Conservation (phyloP, 495 filamentous ascomycete genomes). For the Penicillium goetzii region DNA sequence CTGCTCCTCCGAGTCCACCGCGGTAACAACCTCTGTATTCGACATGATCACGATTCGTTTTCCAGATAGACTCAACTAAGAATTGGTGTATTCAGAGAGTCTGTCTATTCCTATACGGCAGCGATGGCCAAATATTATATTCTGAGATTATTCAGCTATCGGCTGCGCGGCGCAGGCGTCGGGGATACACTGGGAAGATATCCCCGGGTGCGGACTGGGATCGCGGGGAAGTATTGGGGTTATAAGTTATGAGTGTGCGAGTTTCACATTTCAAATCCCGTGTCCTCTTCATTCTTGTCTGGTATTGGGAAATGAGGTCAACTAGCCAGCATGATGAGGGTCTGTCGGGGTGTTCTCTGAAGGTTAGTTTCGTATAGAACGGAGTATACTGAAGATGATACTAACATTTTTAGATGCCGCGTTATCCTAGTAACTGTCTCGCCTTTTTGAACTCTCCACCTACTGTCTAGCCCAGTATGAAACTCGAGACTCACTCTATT, state of each 20-base stretch:
- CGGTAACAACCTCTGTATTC: neutral
- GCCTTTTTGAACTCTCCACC: slow-evolving; percentile 15
- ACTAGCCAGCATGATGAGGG: neutral
- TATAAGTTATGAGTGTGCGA: slow-evolving; percentile 3
- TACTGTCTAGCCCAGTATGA: neutral
- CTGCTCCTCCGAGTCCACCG: slow-evolving; percentile 31
- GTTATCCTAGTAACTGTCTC: slow-evolving; percentile 25
- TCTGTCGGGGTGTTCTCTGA: neutral
- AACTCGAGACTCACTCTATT: neutral
- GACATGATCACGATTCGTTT: neutral
- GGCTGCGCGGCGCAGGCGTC: neutral
- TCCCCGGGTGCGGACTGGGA: neutral
- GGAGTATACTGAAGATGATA: neutral
- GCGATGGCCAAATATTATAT: slow-evolving; percentile 4
- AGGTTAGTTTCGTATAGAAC: neutral
- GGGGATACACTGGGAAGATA: slow-evolving; percentile 13
- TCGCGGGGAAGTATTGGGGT: slow-evolving; percentile 4
- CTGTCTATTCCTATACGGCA: neutral
- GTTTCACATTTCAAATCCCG: neutral
- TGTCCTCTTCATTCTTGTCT: neutral
- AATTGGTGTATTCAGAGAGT: too few species aligned
- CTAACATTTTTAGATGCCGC: slow-evolving; percentile 10
- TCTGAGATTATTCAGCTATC: neutral
- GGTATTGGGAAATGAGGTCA: neutral
- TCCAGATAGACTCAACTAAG: neutral